These are phyloP conservation scores for Bipolaris bicolor DNA, from an alignment of 2,329 filamentous ascomycete genomes.

Conservation along the genomic window DNA sequence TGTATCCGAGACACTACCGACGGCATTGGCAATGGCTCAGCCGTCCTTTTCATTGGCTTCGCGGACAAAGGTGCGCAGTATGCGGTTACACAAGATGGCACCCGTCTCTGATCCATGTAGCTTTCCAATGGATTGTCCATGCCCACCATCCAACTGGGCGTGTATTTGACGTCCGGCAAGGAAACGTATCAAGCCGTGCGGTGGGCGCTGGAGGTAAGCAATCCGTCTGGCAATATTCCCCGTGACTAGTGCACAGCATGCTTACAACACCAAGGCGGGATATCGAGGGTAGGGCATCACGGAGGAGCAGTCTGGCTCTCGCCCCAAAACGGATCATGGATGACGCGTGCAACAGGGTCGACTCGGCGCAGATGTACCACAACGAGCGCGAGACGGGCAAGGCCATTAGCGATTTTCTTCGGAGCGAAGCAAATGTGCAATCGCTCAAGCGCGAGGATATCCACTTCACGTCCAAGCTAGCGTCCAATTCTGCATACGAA, in stretches of 20 bases:
- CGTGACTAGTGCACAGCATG: constrained; percentile 13
- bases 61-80: constrained; percentile 46
- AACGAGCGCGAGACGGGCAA: constrained; percentile 75
- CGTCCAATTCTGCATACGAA: constrained; percentile 71
- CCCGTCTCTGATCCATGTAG: constrained; percentile 34
- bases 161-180: constrained; percentile 71
- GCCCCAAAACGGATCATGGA: constrained; percentile 30
- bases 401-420: constrained; percentile 66
- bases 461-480: constrained; percentile 82
- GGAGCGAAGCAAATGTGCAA: constrained; percentile 53
- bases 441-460: constrained; percentile 70
- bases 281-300: constrained; percentile 51
- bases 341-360: constrained; percentile 50
- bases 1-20: constrained; percentile 18
- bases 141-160: constrained; percentile 74
- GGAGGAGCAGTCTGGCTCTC: constrained; percentile 11
- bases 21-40: constrained; percentile 37
- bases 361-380: constrained; percentile 69
- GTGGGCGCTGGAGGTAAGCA: constrained; percentile 61
- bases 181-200: constrained; percentile 66
- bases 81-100: constrained; percentile 8
- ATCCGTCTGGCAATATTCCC: constrained; percentile 6
- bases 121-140: constrained; percentile 68
- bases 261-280: constrained; percentile 50
- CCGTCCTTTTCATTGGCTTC: constrained; percentile 51